Evolutionary conservation across 1,284 basidiomycete species (phyloP).

Genomic region (Phaffia rhodozyma): DNA sequence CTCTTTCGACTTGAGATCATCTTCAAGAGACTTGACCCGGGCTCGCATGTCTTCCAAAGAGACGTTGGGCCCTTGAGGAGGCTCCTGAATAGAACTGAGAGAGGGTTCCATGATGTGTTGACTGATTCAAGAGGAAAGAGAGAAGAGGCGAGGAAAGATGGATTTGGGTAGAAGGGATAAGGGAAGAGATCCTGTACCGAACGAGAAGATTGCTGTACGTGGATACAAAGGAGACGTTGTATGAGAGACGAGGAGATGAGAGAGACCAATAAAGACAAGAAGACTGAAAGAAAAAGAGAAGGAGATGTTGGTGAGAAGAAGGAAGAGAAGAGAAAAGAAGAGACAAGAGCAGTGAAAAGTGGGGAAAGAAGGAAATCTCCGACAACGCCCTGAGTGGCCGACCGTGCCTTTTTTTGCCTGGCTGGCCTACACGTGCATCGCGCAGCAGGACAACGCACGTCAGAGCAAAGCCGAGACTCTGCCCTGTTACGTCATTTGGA

Average conservation of each 20-base stretch:
- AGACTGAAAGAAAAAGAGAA: neutral
- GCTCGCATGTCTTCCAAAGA: slow-evolving; percentile 28
- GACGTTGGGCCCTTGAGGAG: slow-evolving; percentile 8
- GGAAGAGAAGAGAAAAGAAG: neutral
- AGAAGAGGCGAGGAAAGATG: neutral
- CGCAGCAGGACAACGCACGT: too few relatives aligned
- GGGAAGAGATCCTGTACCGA: neutral
- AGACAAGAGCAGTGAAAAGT: neutral
- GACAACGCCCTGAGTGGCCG: too few relatives aligned
- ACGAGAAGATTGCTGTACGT: neutral
- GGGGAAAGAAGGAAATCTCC: neutral
- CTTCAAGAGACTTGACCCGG: slow-evolving; percentile 48
- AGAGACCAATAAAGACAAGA: neutral
- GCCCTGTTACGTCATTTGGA: too few relatives aligned
- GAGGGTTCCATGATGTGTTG: slow-evolving; percentile 11
- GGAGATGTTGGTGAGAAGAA: neutral
- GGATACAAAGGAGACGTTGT: neutral
- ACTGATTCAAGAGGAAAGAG: neutral
- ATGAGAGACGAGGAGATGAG: neutral
- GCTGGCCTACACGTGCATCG: too few relatives aligned
- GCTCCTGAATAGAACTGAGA: slow-evolving; percentile 15
- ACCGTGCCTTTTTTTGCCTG: too few relatives aligned
- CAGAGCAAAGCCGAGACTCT: too few relatives aligned
- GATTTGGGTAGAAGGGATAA: neutral
- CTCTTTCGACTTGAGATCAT: slow-evolving; percentile 52